A percentile compares a stretch with the other conserved stretches of the same genome.
Conservation (phyloP, 2,329 filamentous ascomycete genomes). For the Trichothecium roseum region DNA sequence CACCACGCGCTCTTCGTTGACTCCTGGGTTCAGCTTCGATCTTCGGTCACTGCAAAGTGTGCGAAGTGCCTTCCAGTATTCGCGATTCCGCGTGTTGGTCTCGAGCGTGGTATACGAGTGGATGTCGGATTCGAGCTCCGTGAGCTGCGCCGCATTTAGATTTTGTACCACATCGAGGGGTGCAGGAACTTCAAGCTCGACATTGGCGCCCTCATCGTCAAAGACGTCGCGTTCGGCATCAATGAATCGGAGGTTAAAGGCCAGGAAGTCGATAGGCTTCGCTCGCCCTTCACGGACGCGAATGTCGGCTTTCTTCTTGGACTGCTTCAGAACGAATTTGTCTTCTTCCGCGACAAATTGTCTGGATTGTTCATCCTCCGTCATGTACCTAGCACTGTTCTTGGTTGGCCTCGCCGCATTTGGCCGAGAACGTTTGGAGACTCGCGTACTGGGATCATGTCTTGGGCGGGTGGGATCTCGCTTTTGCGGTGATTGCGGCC, state of each 20-base stretch:
- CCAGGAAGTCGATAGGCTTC: conserved; percentile 86
- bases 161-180: conserved; percentile 73
- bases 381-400: conserved; percentile 38
- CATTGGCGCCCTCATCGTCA: conserved; percentile 71
- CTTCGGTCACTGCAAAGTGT: conserved; percentile 70
- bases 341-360: conserved; percentile 92
- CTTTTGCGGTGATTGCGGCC: conserved; percentile 28
- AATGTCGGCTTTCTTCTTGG: conserved; percentile 96
- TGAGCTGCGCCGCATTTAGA: conserved; percentile 55
- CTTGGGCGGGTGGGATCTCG: conserved; percentile 46
- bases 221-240: conserved; percentile 77
- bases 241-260: conserved; percentile 80
- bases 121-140: conserved; percentile 75
- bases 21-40: conserved; percentile 51
- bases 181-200: conserved; percentile 64
- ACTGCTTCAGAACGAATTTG: conserved; percentile 88
- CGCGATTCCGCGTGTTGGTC: conserved; percentile 62
- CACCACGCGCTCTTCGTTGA: conserved; percentile 61
- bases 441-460: conserved; percentile 42
- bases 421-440: conserved; percentile 39
- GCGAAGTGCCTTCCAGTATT: conserved; percentile 90
- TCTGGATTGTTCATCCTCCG: conserved; percentile 66
- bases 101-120: conserved; percentile 72
- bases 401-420: conserved; percentile 16
- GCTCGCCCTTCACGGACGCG: conserved; percentile 84